Conservation (phyloP, 2,329 filamentous ascomycete species). For the Fusarium irregulare region DNA sequence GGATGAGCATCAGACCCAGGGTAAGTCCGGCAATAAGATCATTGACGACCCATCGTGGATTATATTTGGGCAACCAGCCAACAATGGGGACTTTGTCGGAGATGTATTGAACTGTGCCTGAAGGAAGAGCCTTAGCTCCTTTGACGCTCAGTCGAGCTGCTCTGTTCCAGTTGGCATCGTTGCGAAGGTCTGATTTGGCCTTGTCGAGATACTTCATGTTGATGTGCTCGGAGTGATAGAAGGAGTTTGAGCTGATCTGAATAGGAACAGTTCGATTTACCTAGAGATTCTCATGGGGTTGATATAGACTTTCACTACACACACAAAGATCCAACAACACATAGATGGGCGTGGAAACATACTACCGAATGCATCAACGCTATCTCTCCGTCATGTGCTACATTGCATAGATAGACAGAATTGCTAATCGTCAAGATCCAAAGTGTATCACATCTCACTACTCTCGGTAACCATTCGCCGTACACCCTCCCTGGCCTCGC, state of each 20-base stretch:
- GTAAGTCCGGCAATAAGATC: slow-evolving; percentile 72
- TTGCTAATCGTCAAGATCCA: neutral
- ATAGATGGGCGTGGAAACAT: neutral
- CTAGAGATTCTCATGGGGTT: slow-evolving; percentile 1
- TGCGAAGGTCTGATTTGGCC: slow-evolving; percentile 31
- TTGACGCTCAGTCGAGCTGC: slow-evolving; percentile 28
- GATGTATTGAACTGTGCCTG: slow-evolving; percentile 65
- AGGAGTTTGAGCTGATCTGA: neutral
- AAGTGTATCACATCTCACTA: slow-evolving; percentile 1
- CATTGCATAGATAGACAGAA: neutral
- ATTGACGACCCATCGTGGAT: slow-evolving; percentile 69
- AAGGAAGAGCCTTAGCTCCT: slow-evolving; percentile 56
- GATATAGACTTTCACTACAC: slow-evolving; percentile 13
- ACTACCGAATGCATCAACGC: neutral
- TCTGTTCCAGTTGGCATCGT: slow-evolving; percentile 44
- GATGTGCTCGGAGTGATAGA: neutral
- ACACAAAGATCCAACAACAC: neutral
- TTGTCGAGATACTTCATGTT: slow-evolving; percentile 41
- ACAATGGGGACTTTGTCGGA: slow-evolving; percentile 70
- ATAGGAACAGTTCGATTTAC: neutral
- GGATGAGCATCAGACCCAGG: slow-evolving; percentile 69
- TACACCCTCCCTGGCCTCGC: slow-evolving; percentile 17
- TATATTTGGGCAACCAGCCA: slow-evolving; percentile 72
- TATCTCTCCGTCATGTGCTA: slow-evolving; percentile 2
- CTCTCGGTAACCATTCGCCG: slow-evolving; percentile 15